Evolutionary conservation across 345 rosid species (phyloP).

Genomic region (Dipteronia dyeriana): DNA sequence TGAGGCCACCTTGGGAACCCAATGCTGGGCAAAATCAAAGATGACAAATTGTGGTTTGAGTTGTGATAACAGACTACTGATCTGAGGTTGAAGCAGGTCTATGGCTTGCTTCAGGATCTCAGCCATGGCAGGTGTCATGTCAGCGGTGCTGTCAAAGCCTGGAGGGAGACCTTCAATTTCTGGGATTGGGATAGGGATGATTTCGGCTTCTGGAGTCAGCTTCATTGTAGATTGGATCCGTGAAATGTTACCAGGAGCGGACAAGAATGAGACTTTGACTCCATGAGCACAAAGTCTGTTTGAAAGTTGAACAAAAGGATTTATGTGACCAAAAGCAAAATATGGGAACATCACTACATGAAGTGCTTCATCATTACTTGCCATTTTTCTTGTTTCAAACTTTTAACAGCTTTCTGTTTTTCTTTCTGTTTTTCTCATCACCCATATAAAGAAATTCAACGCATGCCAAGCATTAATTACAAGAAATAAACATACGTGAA

Average conservation of each 20-base stretch:
- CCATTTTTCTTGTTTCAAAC: neutral
- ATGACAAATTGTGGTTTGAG: conserved; percentile 37
- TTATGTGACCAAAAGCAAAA: conserved; percentile 36
- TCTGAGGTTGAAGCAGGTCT: conserved; percentile 35
- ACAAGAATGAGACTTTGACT: conserved; percentile 25
- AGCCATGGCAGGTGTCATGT: conserved; percentile 26
- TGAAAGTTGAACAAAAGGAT: conserved; percentile 34
- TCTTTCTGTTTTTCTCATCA: neutral
- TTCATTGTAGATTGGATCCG: conserved; percentile 26
- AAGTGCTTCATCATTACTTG: neutral
- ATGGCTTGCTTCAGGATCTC: conserved; percentile 30
- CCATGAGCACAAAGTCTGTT: conserved; percentile 34
- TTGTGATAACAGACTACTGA: conserved; percentile 10
- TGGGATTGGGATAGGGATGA: conserved; percentile 26
- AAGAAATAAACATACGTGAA: no score
- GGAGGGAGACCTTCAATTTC: conserved; percentile 27
- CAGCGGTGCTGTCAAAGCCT: conserved; percentile 28
- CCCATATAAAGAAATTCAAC: no score
- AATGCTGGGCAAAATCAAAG: conserved; percentile 19
- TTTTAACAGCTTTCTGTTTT: no score
- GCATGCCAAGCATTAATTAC: no score
- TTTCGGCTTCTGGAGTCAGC: conserved; percentile 19
- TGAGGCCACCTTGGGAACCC: conserved; percentile 27
- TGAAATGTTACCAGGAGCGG: conserved; percentile 27
- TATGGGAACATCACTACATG: conserved; percentile 33